Percentiles rank a stretch among this genome's conserved stretches.
These are phyloP conservation scores for Candida chilensis DNA, from an alignment of 805 yeast genomes.

Conservation along the genomic window DNA sequence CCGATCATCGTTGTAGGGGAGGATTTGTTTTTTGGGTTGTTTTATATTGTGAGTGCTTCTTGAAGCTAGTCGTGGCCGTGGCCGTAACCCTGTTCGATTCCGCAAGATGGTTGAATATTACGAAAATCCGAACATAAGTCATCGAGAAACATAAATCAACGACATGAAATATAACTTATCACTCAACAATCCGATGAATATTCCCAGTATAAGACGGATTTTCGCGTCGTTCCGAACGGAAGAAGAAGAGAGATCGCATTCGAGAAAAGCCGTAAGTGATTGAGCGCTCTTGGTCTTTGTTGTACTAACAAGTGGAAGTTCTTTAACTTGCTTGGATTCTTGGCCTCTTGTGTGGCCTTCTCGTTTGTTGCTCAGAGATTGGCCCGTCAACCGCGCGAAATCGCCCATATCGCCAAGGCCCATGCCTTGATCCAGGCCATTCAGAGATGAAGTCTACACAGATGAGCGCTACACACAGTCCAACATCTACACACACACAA, in stretches of 20 bases:
- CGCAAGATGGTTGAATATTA: too few species aligned
- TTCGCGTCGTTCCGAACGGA: slow-evolving; percentile 80
- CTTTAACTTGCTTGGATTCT: slow-evolving; percentile 68
- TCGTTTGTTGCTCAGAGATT: slow-evolving; percentile 67
- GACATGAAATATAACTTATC: too few species aligned
- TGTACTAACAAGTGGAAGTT: slow-evolving; percentile 20
- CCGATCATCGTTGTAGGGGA: slow-evolving; percentile 48
- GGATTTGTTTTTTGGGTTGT: slow-evolving; percentile 14
- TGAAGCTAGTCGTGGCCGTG: too few species aligned
- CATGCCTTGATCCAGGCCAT: slow-evolving; percentile 15
- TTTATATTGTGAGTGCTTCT: slow-evolving; percentile 1
- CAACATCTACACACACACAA: too few species aligned
- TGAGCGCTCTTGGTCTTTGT: neutral
- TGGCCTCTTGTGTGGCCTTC: slow-evolving; percentile 74
- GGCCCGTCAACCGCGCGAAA: slow-evolving; percentile 19
- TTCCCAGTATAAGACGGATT: slow-evolving; percentile 69
- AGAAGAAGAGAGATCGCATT: slow-evolving; percentile 72
- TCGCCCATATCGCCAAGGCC: slow-evolving; percentile 18
- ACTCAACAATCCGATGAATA: slow-evolving; percentile 32
- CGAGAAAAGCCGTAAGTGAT: slow-evolving; percentile 54
- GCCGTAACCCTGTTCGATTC: too few species aligned
- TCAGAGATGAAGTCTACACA: slow-evolving; percentile 6
- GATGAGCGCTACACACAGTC: too few species aligned
- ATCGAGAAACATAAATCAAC: too few species aligned
- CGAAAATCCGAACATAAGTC: too few species aligned